Conservation (phyloP, 495 filamentous ascomycete genomes). For the Aspergillus ostianus region DNA sequence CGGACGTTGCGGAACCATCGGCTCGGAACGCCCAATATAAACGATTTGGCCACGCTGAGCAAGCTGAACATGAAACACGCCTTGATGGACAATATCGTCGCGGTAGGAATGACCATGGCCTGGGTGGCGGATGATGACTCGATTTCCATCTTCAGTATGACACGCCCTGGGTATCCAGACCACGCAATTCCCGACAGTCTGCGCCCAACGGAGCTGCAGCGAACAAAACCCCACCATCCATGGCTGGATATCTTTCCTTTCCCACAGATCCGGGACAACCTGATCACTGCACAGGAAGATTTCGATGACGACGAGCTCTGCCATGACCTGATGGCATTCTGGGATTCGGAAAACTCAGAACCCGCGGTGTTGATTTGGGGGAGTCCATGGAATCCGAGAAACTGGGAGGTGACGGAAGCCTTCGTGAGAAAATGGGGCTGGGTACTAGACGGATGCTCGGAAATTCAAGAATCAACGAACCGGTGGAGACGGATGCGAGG, state of each 20-base stretch:
- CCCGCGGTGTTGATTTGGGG: conserved; percentile 31
- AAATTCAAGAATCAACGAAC: conserved; percentile 22
- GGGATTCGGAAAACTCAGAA: conserved; percentile 12
- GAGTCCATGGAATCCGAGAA: conserved; percentile 25
- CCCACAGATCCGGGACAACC: conserved; percentile 31
- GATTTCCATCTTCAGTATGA: neutral
- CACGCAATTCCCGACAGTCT: conserved; percentile 8
- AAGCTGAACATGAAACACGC: neutral
- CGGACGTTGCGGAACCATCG: neutral
- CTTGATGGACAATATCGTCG: neutral
- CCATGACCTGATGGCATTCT: conserved; percentile 25
- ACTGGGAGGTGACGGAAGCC: conserved; percentile 31
- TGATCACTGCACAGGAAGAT: conserved; percentile 18
- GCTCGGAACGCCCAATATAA: neutral
- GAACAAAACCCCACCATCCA: conserved; percentile 13
- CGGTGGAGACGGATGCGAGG: conserved; percentile 21
- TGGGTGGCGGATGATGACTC: neutral
- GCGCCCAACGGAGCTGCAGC: conserved; percentile 13
- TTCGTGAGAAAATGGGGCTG: conserved; percentile 31
- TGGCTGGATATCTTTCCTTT: conserved; percentile 35
- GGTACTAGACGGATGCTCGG: conserved; percentile 23
- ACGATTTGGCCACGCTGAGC: neutral
- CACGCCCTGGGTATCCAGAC: neutral
- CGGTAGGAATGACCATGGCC: neutral
- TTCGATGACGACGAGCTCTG: conserved; percentile 24